Percentiles rank a stretch among this genome's conserved stretches.
Conservation (phyloP, 257 asterid species). For the Plantago major region DNA sequence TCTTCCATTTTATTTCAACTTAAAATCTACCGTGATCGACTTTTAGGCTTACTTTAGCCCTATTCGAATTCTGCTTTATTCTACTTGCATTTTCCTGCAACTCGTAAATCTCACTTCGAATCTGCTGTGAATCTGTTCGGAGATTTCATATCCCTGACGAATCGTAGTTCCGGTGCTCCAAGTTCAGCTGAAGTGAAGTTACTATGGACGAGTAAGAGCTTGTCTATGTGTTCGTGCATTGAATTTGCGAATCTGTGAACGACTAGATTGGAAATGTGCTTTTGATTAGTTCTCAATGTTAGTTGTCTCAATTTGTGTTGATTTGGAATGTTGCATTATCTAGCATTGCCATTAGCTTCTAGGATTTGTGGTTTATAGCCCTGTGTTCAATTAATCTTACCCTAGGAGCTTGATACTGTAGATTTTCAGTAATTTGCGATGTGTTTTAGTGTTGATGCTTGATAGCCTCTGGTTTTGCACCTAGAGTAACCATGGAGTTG, state of each 20-base stretch:
- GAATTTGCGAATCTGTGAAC: constrained; percentile 11
- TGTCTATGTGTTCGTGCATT: not conserved
- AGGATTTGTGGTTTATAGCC: too few species aligned
- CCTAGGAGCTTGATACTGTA: too few species aligned
- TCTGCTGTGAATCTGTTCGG: constrained; percentile 19
- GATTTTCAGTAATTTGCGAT: not conserved
- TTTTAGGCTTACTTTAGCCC: constrained; percentile 12
- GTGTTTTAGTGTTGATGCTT: not conserved
- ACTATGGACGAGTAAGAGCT: constrained; percentile 55
- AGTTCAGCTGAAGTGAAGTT: constrained; percentile 9
- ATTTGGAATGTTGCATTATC: too few species aligned
- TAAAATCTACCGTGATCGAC: constrained; percentile 5
- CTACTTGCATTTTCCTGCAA: constrained; percentile 10
- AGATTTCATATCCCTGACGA: not conserved
- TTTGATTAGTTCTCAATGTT: too few species aligned
- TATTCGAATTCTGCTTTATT: constrained; percentile 7
- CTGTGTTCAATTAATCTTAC: too few species aligned
- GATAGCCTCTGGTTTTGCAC: too few species aligned
- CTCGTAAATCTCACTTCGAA: constrained; percentile 8
- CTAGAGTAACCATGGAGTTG: constrained; percentile 15
- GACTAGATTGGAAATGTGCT: constrained; percentile 2
- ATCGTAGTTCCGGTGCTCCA: constrained; percentile 9
- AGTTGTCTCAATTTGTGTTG: too few species aligned
- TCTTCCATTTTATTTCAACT: constrained; percentile 2
- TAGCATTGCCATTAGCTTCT: too few species aligned